Conservation (phyloP, 2,329 filamentous ascomycete genomes). For the Trichoderma gracile region DNA sequence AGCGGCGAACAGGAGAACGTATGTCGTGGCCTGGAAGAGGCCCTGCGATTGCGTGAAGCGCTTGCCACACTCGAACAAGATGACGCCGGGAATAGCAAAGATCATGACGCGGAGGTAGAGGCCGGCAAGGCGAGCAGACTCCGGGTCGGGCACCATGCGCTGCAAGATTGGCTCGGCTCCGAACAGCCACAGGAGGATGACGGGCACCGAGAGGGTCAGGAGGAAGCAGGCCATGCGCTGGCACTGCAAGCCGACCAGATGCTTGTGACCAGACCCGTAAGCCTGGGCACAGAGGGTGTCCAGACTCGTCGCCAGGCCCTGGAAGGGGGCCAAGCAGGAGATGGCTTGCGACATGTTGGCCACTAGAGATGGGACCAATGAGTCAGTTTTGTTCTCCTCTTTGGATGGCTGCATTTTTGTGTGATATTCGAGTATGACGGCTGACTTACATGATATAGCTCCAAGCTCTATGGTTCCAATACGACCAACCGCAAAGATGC, state of each 20-base stretch:
- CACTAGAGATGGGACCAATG: slow-evolving; percentile 31
- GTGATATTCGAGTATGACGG: background rate
- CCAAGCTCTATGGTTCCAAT: slow-evolving; percentile 64
- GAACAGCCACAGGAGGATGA: slow-evolving; percentile 69
- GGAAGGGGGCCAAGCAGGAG: slow-evolving; percentile 73
- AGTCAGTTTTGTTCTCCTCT: background rate
- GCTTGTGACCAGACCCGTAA: slow-evolving; percentile 86
- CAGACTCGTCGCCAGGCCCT: slow-evolving; percentile 83
- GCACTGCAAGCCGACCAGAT: slow-evolving; percentile 80
- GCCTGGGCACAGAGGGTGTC: slow-evolving; percentile 94
- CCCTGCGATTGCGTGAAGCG: slow-evolving; percentile 82
- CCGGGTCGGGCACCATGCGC: slow-evolving; percentile 47
- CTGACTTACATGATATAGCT: slow-evolving; percentile 45
- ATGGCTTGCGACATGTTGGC: slow-evolving; percentile 78
- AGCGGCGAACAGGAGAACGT: slow-evolving; percentile 73
- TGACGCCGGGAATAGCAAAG: slow-evolving; percentile 72
- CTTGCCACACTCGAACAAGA: slow-evolving; percentile 75
- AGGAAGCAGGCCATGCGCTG: slow-evolving; percentile 82
- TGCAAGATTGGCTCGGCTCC: slow-evolving; percentile 63
- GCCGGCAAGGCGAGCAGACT: slow-evolving; percentile 68
- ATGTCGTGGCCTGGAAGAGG: slow-evolving; percentile 75
- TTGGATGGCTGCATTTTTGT: background rate
- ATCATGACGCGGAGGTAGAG: slow-evolving; percentile 72
- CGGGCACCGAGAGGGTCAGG: slow-evolving; percentile 69
- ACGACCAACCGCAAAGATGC: slow-evolving; percentile 75